A percentile compares a stretch with the other conserved stretches of the same genome.
Evolutionary conservation across 306 rosid genomes (phyloP).

Genomic region (Calophaca sinica): DNA sequence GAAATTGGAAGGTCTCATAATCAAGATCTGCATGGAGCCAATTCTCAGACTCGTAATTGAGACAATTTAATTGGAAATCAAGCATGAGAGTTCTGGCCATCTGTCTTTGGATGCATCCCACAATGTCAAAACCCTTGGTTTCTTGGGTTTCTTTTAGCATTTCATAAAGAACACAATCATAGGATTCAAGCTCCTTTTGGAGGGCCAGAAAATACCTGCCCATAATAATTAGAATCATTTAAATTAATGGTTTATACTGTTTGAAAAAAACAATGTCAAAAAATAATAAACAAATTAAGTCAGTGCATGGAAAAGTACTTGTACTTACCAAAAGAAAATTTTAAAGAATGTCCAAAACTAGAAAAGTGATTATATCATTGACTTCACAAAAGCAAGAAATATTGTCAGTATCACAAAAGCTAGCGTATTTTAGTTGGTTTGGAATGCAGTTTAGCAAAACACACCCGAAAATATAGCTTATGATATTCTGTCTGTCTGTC

Average conservation of each 20-base stretch:
- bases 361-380: slow-evolving; percentile 7
- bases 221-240: slow-evolving; percentile 23
- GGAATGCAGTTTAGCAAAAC: slow-evolving; percentile 1
- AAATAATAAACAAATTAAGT: slow-evolving; percentile 10
- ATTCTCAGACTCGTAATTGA: slow-evolving; percentile 73
- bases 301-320: neutral
- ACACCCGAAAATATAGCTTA: too few species aligned
- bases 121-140: slow-evolving; percentile 70
- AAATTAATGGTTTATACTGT: slow-evolving; percentile 22
- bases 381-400: slow-evolving; percentile 34
- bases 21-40: slow-evolving; percentile 98
- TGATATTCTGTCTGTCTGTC: too few species aligned
- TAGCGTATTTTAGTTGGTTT: neutral
- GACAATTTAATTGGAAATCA: slow-evolving; percentile 90
- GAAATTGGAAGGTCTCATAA: slow-evolving; percentile 86
- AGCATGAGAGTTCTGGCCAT: slow-evolving; percentile 86
- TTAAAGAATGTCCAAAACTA: slow-evolving; percentile 26
- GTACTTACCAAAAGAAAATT: slow-evolving; percentile 5
- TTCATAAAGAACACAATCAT: slow-evolving; percentile 92
- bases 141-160: slow-evolving; percentile 77
- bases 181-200: slow-evolving; percentile 84
- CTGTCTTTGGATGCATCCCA: slow-evolving; percentile 92
- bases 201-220: slow-evolving; percentile 86
- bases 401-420: neutral
- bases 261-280: neutral